Conservation (phyloP, 352 stramenopile genomes). For the Phytophthora pluvialis region DNA sequence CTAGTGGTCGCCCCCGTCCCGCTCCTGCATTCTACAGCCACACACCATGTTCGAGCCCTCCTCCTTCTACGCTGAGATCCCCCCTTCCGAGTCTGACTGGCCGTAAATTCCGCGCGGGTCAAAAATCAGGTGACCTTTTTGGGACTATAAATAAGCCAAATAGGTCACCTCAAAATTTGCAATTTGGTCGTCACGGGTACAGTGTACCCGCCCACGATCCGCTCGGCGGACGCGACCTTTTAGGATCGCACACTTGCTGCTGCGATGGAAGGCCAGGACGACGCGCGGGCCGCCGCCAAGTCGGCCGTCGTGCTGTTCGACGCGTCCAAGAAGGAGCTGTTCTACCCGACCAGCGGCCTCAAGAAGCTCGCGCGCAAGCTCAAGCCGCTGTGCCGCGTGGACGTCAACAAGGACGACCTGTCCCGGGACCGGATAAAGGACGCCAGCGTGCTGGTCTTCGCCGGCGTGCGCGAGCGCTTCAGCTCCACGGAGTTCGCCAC, state of each 20-base stretch:
- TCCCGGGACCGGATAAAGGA: conserved; percentile 89
- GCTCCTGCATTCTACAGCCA: not conserved
- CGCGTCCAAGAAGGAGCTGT: conserved; percentile 94
- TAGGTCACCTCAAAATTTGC: not conserved
- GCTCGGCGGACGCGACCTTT: conserved; percentile 32
- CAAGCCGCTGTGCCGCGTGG: conserved; percentile 88
- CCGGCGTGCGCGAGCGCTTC: conserved; percentile 89
- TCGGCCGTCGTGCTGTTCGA: conserved; percentile 87
- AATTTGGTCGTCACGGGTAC: not conserved
- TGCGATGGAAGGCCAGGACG: conserved; percentile 40
- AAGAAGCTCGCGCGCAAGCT: conserved; percentile 95
- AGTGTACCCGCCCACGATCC: not conserved
- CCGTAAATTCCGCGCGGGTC: not conserved
- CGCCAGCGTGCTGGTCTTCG: conserved; percentile 90
- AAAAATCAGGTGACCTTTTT: conserved; percentile 15
- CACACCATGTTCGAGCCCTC: conserved; percentile 39
- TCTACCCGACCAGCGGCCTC: conserved; percentile 90
- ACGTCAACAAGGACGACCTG: conserved; percentile 96
- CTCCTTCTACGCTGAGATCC: conserved; percentile 15
- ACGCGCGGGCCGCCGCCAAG: conserved; percentile 23
- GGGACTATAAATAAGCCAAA: conserved; percentile 3
- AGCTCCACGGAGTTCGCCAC: conserved; percentile 86
- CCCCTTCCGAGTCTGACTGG: conserved; percentile 35
- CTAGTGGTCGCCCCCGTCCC: not conserved
- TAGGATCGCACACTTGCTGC: conserved; percentile 29